Conservation (phyloP, 768 basidiomycete species). For the Leucocoprinus sp. region DNA sequence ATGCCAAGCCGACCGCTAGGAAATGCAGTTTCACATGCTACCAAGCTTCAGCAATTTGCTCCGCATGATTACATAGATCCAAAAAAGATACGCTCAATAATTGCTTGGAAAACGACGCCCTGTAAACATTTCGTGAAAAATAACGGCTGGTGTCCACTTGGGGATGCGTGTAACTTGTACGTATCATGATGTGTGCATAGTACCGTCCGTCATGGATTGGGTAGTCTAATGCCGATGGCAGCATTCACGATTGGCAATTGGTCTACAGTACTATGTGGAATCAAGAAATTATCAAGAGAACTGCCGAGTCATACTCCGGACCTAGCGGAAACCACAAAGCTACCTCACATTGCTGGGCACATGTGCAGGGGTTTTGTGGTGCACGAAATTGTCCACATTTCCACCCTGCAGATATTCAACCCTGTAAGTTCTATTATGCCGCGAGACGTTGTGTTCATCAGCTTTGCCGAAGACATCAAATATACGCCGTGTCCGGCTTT, state of each 20-base stretch:
- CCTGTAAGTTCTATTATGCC: conserved; percentile 21
- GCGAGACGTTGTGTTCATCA: background rate
- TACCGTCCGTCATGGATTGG: background rate
- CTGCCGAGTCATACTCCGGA: conserved; percentile 5
- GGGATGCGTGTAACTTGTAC: conserved; percentile 34
- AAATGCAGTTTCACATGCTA: background rate
- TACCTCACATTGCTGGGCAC: conserved; percentile 29
- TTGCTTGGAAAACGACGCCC: conserved; percentile 27
- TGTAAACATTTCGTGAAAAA: conserved; percentile 35
- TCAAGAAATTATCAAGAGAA: conserved; percentile 6
- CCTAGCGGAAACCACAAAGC: conserved; percentile 11
- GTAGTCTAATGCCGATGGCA: conserved; percentile 13
- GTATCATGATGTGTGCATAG: conserved; percentile 13
- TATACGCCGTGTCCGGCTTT: conserved; percentile 28
- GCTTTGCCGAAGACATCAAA: conserved; percentile 20
- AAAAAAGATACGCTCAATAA: conserved; percentile 11
- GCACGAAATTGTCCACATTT: conserved; percentile 12
- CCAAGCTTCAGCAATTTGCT: background rate
- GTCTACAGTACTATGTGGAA: conserved; percentile 15
- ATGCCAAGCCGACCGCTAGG: background rate
- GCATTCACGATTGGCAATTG: conserved; percentile 25
- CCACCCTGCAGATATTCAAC: conserved; percentile 21
- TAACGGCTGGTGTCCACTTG: conserved; percentile 34
- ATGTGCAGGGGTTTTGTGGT: conserved; percentile 22
- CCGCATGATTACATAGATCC: conserved; percentile 1